Conservation (phyloP, 2,329 filamentous ascomycete species). For the Rutstroemia sp. region DNA sequence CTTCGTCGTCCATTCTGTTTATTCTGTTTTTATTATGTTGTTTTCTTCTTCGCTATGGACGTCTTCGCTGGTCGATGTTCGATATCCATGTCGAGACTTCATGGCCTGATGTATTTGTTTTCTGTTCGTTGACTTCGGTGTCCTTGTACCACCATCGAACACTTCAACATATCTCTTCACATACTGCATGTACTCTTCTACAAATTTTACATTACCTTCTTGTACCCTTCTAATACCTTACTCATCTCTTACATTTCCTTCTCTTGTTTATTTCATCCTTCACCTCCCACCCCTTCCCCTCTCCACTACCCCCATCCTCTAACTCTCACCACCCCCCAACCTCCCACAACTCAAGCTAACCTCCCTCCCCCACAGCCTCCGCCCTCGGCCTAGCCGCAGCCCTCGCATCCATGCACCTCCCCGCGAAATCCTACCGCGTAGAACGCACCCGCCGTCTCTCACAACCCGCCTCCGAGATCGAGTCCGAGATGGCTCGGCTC, state of each 20-base stretch:
- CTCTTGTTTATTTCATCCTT: neutral
- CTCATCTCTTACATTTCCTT: neutral
- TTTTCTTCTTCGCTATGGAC: too few species aligned
- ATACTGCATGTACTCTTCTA: neutral
- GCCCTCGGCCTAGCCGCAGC: constrained; percentile 5
- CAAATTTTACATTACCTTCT: too few species aligned
- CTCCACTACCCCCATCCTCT: neutral
- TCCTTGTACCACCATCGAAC: neutral
- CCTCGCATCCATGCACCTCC: constrained; percentile 7
- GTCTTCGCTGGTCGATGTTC: too few species aligned
- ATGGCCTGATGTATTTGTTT: too few species aligned
- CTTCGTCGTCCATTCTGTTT: too few species aligned
- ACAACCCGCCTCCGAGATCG: neutral
- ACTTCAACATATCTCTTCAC: neutral
- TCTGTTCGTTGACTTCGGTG: neutral
- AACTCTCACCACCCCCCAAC: neutral
- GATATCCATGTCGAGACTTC: too few species aligned
- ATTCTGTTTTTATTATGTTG: too few species aligned
- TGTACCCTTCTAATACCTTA: neutral
- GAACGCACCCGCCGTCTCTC: constrained; percentile 6
- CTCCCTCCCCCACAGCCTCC: neutral
- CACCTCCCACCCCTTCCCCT: neutral
- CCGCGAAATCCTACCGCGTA: constrained; percentile 4
- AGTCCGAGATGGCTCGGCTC: constrained; percentile 1
- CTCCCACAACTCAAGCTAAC: neutral